A percentile compares a stretch with the other conserved stretches of the same genome.
Evolutionary conservation across 352 stramenopile species (phyloP).

Genomic region (Phytophthora pluvialis): DNA sequence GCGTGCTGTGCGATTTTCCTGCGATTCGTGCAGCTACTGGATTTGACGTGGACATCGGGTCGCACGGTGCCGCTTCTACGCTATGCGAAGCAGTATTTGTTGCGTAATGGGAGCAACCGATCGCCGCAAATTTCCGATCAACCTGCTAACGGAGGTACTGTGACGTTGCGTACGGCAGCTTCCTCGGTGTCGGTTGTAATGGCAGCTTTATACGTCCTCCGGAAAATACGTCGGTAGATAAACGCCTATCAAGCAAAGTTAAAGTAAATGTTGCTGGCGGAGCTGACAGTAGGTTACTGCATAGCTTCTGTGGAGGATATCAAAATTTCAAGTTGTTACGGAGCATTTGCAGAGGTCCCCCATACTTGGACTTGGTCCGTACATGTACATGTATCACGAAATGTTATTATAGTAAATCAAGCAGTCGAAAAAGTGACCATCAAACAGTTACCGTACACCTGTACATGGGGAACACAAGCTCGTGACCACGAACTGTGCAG

Average conservation of each 20-base stretch:
- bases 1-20: slow-evolving; percentile 64
- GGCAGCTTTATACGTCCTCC: slow-evolving; percentile 37
- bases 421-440: too few relatives aligned
- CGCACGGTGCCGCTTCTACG: slow-evolving; percentile 43
- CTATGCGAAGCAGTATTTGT: slow-evolving; percentile 48
- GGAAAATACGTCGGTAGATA: slow-evolving; percentile 37
- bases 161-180: slow-evolving; percentile 31
- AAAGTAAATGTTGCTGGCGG: slow-evolving; percentile 1
- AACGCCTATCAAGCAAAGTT: neutral
- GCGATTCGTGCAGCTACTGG: slow-evolving; percentile 57
- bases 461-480: too few relatives aligned
- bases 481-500: too few relatives aligned
- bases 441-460: too few relatives aligned
- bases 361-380: too few relatives aligned
- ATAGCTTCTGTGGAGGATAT: neutral
- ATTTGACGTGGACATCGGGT: slow-evolving; percentile 34
- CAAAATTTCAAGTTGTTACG: neutral
- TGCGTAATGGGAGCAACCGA: slow-evolving; percentile 38
- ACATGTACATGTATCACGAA: too few relatives aligned
- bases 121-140: slow-evolving; percentile 27
- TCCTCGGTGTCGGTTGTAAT: slow-evolving; percentile 41
- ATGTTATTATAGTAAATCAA: too few relatives aligned
- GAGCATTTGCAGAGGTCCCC: too few relatives aligned
- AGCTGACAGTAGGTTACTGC: neutral
- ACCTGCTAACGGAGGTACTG: slow-evolving; percentile 12